Evolutionary conservation across 108 stramenopile genomes (phyloP).

Genomic region (Fragilaria crotonensis): DNA sequence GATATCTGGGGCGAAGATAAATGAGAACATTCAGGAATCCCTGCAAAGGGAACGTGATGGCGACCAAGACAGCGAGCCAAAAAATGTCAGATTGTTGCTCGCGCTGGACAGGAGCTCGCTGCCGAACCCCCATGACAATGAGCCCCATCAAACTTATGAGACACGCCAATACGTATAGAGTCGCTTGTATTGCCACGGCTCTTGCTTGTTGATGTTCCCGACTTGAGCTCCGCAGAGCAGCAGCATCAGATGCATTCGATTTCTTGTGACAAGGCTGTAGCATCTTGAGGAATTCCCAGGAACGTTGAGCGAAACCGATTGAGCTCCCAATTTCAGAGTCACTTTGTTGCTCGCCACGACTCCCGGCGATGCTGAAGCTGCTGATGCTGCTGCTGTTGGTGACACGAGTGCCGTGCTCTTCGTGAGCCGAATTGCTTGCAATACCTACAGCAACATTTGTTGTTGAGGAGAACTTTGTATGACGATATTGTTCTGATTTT

Average conservation of each 20-base stretch:
- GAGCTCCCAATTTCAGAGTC: no score
- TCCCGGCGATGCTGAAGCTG: background rate
- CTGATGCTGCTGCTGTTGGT: no score
- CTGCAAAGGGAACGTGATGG: constrained; percentile 45
- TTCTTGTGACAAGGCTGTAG: no score
- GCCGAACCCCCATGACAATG: constrained; percentile 10
- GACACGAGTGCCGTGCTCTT: no score
- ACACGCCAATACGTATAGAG: constrained; percentile 13
- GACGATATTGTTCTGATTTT: no score
- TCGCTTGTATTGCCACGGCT: constrained; percentile 16
- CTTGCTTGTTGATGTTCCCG: background rate
- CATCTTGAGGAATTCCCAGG: no score
- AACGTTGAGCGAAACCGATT: no score
- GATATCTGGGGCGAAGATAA: constrained; percentile 33
- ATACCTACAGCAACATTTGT: no score
- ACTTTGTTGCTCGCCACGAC: no score
- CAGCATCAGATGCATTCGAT: background rate
- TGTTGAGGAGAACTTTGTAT: no score
- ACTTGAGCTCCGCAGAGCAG: background rate
- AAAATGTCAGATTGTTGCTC: constrained; percentile 8
- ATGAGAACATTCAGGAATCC: constrained; percentile 49
- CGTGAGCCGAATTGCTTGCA: no score
- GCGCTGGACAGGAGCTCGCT: constrained; percentile 10
- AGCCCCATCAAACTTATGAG: constrained; percentile 9
- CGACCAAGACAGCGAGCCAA: constrained; percentile 32